These are phyloP conservation scores for Flueggea neowawraea DNA, from an alignment of 441 rosid genomes.

Conservation along the genomic window DNA sequence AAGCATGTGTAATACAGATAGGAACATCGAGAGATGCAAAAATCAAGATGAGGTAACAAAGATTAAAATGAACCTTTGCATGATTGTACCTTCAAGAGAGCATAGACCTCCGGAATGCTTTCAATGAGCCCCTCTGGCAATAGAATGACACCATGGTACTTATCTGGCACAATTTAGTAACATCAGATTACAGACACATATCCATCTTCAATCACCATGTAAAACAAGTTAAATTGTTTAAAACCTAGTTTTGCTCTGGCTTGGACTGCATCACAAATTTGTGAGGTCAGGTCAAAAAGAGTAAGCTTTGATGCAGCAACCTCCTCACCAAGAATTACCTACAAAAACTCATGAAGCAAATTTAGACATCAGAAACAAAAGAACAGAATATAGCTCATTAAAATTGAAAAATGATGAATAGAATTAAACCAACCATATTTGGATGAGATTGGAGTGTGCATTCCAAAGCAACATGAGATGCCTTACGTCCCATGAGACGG, in stretches of 20 bases:
- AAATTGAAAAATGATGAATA: background rate
- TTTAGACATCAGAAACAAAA: constrained; percentile 1
- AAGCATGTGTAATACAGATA: background rate
- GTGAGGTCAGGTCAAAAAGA: constrained; percentile 80
- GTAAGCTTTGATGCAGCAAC: constrained; percentile 98
- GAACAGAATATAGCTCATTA: background rate
- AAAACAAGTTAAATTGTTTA: constrained; percentile 12
- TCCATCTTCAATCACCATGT: constrained; percentile 7
- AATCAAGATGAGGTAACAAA: background rate
- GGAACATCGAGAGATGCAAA: background rate
- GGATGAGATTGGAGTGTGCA: constrained; percentile 99
- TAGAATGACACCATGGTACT: constrained; percentile 93
- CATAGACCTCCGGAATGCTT: constrained; percentile 97
- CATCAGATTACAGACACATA: constrained; percentile 20
- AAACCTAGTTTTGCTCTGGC: constrained; percentile 91
- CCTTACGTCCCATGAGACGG: constrained; percentile 97
- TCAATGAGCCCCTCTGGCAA: constrained; percentile 98
- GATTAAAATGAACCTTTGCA: background rate
- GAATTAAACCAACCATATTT: constrained; percentile 59
- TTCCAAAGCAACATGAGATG: constrained; percentile 98
- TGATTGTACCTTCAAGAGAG: constrained; percentile 78
- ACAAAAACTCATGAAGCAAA: constrained; percentile 13
- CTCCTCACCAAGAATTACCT: constrained; percentile 97
- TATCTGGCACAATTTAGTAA: constrained; percentile 45
- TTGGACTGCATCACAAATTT: constrained; percentile 97